These are phyloP conservation scores for Sugiyamaella qingdaonensis DNA, from an alignment of 805 yeast genomes.

Conservation along the genomic window DNA sequence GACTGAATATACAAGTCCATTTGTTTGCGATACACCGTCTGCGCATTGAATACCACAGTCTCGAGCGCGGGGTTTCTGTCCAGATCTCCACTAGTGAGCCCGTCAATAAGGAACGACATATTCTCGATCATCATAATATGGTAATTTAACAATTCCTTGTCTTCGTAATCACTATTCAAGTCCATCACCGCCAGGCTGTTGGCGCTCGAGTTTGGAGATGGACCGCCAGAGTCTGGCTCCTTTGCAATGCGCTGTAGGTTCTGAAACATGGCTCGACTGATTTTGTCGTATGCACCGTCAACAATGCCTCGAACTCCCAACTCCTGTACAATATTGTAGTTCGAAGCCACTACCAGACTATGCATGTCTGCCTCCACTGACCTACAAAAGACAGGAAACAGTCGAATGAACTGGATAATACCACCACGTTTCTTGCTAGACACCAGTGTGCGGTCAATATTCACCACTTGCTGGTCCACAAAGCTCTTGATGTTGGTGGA, in stretches of 20 bases:
- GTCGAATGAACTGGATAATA: constrained; percentile 43
- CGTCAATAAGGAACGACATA: constrained; percentile 48
- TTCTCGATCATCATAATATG: constrained; percentile 50
- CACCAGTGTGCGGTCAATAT: constrained; percentile 38
- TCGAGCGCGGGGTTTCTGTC: constrained; percentile 9
- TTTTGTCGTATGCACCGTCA: constrained; percentile 30
- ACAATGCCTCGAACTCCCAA: constrained; percentile 20
- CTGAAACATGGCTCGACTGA: constrained; percentile 31
- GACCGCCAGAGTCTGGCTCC: constrained; percentile 20
- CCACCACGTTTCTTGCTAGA: constrained; percentile 38
- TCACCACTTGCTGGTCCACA: constrained; percentile 49
- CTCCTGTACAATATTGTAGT: background rate
- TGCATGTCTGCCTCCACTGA: constrained; percentile 36
- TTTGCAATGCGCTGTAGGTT: constrained; percentile 30
- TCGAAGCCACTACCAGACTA: constrained; percentile 4
- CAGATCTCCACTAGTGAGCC: constrained; percentile 20
- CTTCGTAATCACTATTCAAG: constrained; percentile 25
- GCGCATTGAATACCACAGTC: constrained; percentile 10
- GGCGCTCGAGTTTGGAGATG: constrained; percentile 12
- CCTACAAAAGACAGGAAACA: constrained; percentile 45
- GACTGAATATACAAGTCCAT: constrained; percentile 41
- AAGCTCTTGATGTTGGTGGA: constrained; percentile 55
- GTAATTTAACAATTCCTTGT: constrained; percentile 37
- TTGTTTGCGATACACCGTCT: constrained; percentile 23
- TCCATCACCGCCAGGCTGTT: constrained; percentile 6